A percentile compares a stretch with the other conserved stretches of the same genome.
phyloP scores from a whole-genome alignment of 73 alveolate genomes.

The Paramecium sonneborni region DNA sequence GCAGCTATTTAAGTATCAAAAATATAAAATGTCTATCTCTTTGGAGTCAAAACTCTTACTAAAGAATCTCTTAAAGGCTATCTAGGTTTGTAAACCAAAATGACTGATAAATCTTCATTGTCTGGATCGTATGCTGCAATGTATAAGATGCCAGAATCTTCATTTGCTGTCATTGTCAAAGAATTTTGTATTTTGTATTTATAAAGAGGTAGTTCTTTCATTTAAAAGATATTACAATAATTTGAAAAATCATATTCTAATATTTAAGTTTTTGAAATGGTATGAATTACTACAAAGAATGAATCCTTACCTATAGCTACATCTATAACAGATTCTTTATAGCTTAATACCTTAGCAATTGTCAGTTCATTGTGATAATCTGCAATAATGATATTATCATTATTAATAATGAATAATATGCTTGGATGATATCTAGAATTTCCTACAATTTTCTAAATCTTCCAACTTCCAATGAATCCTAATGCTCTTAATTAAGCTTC shows the following conservation, averaged over 20 bases:
- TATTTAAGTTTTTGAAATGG: not conserved
- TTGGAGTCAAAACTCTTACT: not conserved
- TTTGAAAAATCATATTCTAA: not conserved
- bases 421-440: not conserved
- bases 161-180: not conserved
- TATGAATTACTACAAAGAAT: not conserved
- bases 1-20: not conserved
- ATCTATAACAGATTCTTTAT: not conserved
- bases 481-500: not conserved
- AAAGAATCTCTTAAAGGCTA: not conserved
- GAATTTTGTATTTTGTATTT: not conserved
- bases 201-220: not conserved
- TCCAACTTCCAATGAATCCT: not conserved
- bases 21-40: not conserved
- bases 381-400: not conserved
- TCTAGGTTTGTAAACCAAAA: not conserved
- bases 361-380: not conserved
- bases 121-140: not conserved
- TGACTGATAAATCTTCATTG: not conserved
- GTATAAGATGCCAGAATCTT: not conserved
- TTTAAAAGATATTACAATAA: not conserved
- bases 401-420: not conserved
- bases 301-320: not conserved
- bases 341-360: not conserved
- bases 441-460: not conserved